Percentiles rank a stretch among this genome's conserved stretches.
Evolutionary conservation across 2,329 filamentous ascomycete species (phyloP).

Genomic region (Botrytis deweyae): DNA sequence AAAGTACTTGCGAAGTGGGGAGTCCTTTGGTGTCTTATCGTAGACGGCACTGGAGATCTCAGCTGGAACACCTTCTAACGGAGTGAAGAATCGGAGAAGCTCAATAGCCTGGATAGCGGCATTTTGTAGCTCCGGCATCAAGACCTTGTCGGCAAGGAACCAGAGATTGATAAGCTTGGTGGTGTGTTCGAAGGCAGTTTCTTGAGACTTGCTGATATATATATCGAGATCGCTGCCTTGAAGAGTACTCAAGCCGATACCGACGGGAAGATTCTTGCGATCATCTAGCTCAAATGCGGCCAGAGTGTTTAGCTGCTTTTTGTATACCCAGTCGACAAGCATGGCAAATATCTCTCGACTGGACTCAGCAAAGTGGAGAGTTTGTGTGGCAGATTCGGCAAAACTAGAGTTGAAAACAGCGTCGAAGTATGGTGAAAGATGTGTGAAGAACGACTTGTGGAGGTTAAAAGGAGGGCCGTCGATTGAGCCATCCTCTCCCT

Average conservation of each 20-base stretch:
- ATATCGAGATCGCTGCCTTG: background rate
- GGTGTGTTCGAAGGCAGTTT: background rate
- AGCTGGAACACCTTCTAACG: background rate
- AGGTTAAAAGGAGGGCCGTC: background rate
- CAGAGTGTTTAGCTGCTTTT: background rate
- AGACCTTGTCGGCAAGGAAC: conserved; percentile 1
- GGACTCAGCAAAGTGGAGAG: background rate
- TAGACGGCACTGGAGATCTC: background rate
- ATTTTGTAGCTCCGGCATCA: conserved; percentile 8
- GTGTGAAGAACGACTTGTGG: conserved; percentile 14
- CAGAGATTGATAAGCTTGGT: conserved; percentile 8
- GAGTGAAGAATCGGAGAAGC: background rate
- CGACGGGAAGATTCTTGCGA: background rate
- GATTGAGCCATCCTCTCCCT: background rate
- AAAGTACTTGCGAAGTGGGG: background rate
- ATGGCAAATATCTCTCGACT: background rate
- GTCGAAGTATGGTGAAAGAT: conserved; percentile 17
- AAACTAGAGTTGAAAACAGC: conserved; percentile 18
- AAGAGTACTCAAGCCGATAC: background rate
- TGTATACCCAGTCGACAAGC: conserved; percentile 3
- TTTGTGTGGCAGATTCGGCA: conserved; percentile 14
- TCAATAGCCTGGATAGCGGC: background rate
- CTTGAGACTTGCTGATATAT: background rate
- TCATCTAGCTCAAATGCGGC: background rate
- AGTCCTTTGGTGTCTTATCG: background rate